phyloP scores from a whole-genome alignment of 305 asterid genomes.

The Fraxinus dipetala region DNA sequence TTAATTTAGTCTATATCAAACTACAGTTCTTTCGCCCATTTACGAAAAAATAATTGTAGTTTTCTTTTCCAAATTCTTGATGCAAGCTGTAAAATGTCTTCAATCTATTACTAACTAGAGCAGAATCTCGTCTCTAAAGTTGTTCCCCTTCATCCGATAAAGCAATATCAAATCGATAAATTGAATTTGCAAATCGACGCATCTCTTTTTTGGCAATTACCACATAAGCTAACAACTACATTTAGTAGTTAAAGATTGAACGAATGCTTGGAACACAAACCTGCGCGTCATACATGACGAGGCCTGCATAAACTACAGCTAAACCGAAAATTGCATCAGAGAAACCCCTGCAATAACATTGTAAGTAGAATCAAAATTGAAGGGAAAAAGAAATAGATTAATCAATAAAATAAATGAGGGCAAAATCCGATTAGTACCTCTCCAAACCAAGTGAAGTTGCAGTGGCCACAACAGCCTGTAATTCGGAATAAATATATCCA shows the following conservation, averaged over 20 bases:
- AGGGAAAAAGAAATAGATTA: background rate
- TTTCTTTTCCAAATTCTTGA: background rate
- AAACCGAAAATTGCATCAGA: slow-evolving; percentile 75
- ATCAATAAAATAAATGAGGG: background rate
- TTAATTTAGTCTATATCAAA: background rate
- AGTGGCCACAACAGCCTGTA: slow-evolving; percentile 73
- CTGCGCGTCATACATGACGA: slow-evolving; percentile 91
- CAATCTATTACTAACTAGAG: background rate
- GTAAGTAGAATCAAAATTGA: slow-evolving; percentile 8
- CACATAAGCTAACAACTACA: background rate
- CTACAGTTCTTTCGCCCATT: background rate
- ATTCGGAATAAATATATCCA: slow-evolving; percentile 15
- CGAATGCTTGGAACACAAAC: slow-evolving; percentile 40
- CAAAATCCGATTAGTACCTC: slow-evolving; percentile 43
- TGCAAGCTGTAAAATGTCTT: background rate
- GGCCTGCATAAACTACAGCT: slow-evolving; percentile 79
- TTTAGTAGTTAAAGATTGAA: background rate
- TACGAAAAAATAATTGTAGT: background rate
- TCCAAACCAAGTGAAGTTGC: slow-evolving; percentile 78
- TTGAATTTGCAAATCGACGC: background rate
- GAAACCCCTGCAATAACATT: slow-evolving; percentile 66
- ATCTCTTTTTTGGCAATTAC: background rate
- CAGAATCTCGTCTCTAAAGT: background rate
- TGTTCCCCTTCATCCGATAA: background rate
- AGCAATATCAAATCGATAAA: background rate